phyloP scores from a whole-genome alignment of 345 rosid genomes.

The Syzygium grande region DNA sequence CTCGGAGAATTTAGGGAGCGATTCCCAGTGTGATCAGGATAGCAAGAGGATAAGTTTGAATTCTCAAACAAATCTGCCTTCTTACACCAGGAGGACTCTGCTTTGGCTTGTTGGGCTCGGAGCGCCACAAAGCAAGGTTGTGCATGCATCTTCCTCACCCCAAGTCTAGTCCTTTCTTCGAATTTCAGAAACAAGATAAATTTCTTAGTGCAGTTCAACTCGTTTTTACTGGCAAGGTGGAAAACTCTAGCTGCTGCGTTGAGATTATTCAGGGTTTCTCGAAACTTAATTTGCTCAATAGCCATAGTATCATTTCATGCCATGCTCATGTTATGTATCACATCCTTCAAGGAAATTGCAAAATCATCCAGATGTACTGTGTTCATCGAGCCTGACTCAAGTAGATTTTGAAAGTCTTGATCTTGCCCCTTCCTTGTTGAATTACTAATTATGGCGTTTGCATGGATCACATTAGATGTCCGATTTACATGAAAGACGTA shows the following conservation, averaged over 20 bases:
- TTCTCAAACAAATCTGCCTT: constrained; percentile 48
- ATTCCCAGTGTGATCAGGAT: constrained; percentile 27
- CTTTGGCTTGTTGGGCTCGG: constrained; percentile 82
- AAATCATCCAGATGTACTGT: background rate
- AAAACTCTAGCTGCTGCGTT: background rate
- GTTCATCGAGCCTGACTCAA: background rate
- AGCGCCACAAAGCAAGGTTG: constrained; percentile 92
- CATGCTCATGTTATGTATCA: background rate
- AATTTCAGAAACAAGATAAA: background rate
- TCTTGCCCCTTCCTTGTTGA: background rate
- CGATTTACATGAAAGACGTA: background rate
- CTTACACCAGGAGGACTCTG: constrained; percentile 91
- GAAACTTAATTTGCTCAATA: background rate
- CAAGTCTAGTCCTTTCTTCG: constrained; percentile 26
- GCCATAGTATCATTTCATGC: background rate
- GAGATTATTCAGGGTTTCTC: background rate
- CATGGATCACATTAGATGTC: background rate
- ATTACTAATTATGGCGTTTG: background rate
- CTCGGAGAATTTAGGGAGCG: constrained; percentile 16
- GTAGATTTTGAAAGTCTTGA: background rate
- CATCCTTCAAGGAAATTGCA: background rate
- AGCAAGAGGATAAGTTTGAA: constrained; percentile 32
- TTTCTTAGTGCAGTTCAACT: background rate
- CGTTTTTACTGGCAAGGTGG: background rate
- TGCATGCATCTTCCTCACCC: constrained; percentile 52